phyloP scores from a whole-genome alignment of 2,329 filamentous ascomycete genomes.

The Diplodia seriata region DNA sequence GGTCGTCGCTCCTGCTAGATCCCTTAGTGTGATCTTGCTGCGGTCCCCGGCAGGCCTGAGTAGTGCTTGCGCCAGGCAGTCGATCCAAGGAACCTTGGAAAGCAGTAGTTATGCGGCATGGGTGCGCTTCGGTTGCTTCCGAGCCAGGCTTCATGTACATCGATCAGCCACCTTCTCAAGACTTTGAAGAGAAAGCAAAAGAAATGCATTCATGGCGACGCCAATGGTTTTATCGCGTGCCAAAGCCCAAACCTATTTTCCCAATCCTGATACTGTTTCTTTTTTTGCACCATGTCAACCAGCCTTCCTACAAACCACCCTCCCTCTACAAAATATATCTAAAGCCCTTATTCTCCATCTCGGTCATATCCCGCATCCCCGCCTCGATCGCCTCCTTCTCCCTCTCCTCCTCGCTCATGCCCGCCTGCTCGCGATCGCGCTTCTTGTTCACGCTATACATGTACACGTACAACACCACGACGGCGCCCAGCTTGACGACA shows the following conservation, averaged over 20 bases:
- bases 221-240: background rate
- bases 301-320: too few species aligned
- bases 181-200: background rate
- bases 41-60: background rate
- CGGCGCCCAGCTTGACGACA: slow-evolving; percentile 58
- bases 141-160: background rate
- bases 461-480: slow-evolving; percentile 61
- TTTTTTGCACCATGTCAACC: background rate
- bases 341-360: slow-evolving; percentile 63
- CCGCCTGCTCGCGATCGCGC: slow-evolving; percentile 56
- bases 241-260: background rate
- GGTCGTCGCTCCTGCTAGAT: background rate
- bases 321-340: slow-evolving; percentile 55
- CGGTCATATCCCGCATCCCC: slow-evolving; percentile 64
- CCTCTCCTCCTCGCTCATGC: slow-evolving; percentile 47
- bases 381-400: slow-evolving; percentile 60
- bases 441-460: slow-evolving; percentile 63
- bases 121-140: background rate
- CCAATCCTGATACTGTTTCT: background rate
- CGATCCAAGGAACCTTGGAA: background rate
- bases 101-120: too few species aligned
- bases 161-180: background rate
- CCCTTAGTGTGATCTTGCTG: background rate
- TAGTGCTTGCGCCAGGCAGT: background rate
- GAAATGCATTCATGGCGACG: background rate